Conservation (phyloP, 2,329 filamentous ascomycete genomes). For the Ascochyta fabae region DNA sequence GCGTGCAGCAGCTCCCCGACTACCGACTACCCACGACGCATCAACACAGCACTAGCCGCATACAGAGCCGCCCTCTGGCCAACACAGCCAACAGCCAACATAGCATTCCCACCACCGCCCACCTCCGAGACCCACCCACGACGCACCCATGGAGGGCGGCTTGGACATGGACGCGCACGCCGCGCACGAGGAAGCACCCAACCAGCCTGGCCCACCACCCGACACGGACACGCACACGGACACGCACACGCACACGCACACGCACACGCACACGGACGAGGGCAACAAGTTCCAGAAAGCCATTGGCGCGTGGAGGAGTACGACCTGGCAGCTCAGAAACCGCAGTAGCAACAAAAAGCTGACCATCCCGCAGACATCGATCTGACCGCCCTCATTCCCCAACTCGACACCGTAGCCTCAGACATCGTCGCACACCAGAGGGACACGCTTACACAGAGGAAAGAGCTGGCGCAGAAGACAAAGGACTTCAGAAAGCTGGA, state of each 20-base stretch:
- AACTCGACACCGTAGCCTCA: conserved; percentile 89
- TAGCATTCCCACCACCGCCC: not conserved
- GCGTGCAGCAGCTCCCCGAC: too few species aligned
- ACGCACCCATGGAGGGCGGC: conserved; percentile 44
- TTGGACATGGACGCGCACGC: conserved; percentile 40
- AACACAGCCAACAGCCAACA: not conserved
- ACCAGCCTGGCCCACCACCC: conserved; percentile 15
- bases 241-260: too few species aligned
- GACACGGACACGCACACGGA: conserved; percentile 41
- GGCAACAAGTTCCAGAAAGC: conserved; percentile 94
- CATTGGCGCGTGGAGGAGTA: conserved; percentile 96
- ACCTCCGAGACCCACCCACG: not conserved
- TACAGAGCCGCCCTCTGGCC: not conserved
- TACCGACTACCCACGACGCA: conserved; percentile 3
- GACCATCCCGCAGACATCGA: conserved; percentile 72
- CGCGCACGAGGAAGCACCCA: conserved; percentile 19
- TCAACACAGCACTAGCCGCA: not conserved
- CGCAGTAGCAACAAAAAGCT: conserved; percentile 7
- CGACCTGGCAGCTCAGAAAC: conserved; percentile 20
- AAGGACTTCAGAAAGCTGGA: conserved; percentile 97
- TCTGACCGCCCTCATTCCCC: conserved; percentile 80
- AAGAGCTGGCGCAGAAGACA: conserved; percentile 98
- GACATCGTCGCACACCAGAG: conserved; percentile 93
- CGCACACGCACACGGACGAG: conserved; percentile 46
- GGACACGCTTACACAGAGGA: conserved; percentile 93